Base-by-base conservation (phyloP, 441 rosid species). In the Flueggea neowawraea region DNA sequence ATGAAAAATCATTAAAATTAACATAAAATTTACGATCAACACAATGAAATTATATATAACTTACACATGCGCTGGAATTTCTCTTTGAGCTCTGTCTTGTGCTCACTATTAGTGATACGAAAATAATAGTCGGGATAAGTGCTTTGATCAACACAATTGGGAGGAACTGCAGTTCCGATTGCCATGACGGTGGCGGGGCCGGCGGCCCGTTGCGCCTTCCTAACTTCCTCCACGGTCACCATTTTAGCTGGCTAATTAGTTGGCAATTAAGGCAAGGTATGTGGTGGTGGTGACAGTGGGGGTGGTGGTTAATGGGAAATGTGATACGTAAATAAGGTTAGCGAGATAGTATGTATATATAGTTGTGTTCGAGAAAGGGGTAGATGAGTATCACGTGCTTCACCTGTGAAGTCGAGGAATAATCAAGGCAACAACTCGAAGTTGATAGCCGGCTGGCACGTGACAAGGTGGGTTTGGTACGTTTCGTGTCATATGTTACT, bases 1-100 rank as follows among this genome's bases (percentile, higher is more conserved):
- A n/a, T n/a, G n/a, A n/a, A n/a, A n/a, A n/a, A n/a, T n/a, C n/a
- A n/a, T n/a, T n/a, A 33, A 33, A 33, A 33, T 33, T 3, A 33
- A 33, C 39, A 33, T 33, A 33, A 33, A 33, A 36, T 22, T 22
- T 22, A 22, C 28, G 28, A 22, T 22, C 28, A 36, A 36, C 41
- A 36, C 28, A 36, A 8, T 36, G 41, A 5, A 36, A 36, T 5
- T 36, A 36, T 47, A 47, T 11, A 14, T 47, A 14, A 9, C 82
- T 52, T 70, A 81, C 82, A 81, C 73, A 81, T 78, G 67, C 82
- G 76, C 70, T 71, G 31, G 68, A 81, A 81, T 33, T 81, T 81
- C 48, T 75, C 63, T 51, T 81, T 81, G n/a, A 81, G 80, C 13
- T 75, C 75, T 0, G 68, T 65, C 67, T 57, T 66, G 63, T 81